These are phyloP conservation scores for Rhododendron simsii DNA, from an alignment of 148 eudicot genomes.

Conservation along the genomic window DNA sequence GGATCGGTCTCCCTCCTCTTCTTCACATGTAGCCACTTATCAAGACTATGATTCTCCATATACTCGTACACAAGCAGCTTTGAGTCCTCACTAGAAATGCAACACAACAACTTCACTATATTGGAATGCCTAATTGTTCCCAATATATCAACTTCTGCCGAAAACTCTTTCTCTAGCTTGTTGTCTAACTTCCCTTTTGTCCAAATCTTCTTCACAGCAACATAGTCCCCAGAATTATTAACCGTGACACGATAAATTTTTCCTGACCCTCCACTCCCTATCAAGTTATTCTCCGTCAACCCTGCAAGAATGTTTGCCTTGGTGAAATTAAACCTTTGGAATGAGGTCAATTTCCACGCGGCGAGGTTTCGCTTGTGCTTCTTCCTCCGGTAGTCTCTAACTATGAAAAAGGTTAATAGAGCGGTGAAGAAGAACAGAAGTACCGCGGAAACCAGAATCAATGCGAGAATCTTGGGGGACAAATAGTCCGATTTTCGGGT, in stretches of 20 bases:
- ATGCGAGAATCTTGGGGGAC: conserved; percentile 28
- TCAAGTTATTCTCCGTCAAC: conserved; percentile 39
- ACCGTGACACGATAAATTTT: conserved; percentile 18
- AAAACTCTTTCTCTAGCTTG: too few relatives aligned
- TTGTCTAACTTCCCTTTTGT: too few relatives aligned
- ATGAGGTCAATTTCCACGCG: conserved; percentile 57
- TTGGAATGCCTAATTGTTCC: too few relatives aligned
- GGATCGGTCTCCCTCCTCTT: too few relatives aligned
- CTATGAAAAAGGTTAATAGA: conserved; percentile 22
- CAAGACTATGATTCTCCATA: too few relatives aligned
- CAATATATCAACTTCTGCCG: too few relatives aligned
- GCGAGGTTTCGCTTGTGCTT: conserved; percentile 22
- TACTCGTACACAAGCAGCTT: too few relatives aligned
- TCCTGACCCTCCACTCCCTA: conserved; percentile 21
- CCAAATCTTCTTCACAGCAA: too few relatives aligned
- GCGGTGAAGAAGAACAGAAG: conserved; percentile 23
- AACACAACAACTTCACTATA: too few relatives aligned
- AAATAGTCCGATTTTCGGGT: conserved; percentile 9
- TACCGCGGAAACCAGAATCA: conserved; percentile 35
- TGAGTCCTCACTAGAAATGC: too few relatives aligned
- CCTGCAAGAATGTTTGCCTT: conserved; percentile 38
- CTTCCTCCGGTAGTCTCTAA: conserved; percentile 27
- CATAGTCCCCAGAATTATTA: too few relatives aligned
- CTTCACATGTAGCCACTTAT: too few relatives aligned
- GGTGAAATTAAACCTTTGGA: conserved; percentile 49